Evolutionary conservation across 2,329 filamentous ascomycete genomes (phyloP).

Genomic region (Fusarium piperis): DNA sequence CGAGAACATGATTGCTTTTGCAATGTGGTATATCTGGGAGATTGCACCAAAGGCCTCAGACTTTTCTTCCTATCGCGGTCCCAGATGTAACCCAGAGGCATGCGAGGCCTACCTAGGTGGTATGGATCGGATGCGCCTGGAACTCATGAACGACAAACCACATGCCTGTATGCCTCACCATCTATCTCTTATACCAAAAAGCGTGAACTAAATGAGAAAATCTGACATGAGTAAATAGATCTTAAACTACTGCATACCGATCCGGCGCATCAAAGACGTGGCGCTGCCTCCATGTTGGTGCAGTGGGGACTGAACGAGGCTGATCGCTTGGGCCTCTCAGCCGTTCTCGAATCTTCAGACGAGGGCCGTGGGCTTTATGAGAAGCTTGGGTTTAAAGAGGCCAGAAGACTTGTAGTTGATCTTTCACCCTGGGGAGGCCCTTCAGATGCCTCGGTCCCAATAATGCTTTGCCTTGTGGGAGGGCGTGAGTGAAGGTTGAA

Average conservation of each 20-base stretch:
- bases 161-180: constrained; percentile 47
- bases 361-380: constrained; percentile 48
- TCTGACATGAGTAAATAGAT: constrained; percentile 36
- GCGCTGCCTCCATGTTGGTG: constrained; percentile 48
- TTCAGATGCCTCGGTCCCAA: constrained; percentile 14
- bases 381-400: constrained; percentile 48
- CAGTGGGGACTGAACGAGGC: constrained; percentile 49
- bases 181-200: neutral
- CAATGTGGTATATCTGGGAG: constrained; percentile 49
- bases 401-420: constrained; percentile 41
- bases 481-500: neutral
- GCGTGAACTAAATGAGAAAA: too few relatives aligned
- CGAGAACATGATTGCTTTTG: constrained; percentile 48
- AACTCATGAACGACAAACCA: constrained; percentile 45
- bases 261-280: constrained; percentile 49
- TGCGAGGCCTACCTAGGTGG: constrained; percentile 46
- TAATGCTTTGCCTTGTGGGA: constrained; percentile 40
- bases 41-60: constrained; percentile 34
- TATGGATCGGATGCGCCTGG: constrained; percentile 44
- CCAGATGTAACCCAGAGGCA: constrained; percentile 47
- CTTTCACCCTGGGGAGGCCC: constrained; percentile 45
- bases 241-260: constrained; percentile 52
- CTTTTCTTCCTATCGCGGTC: constrained; percentile 40
- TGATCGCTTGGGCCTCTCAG: constrained; percentile 48
- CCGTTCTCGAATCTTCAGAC: constrained; percentile 50